A percentile compares a stretch with the other conserved stretches of the same genome.
Conservation (phyloP, 2,329 filamentous ascomycete species). For the Exophiala aquamarina region DNA sequence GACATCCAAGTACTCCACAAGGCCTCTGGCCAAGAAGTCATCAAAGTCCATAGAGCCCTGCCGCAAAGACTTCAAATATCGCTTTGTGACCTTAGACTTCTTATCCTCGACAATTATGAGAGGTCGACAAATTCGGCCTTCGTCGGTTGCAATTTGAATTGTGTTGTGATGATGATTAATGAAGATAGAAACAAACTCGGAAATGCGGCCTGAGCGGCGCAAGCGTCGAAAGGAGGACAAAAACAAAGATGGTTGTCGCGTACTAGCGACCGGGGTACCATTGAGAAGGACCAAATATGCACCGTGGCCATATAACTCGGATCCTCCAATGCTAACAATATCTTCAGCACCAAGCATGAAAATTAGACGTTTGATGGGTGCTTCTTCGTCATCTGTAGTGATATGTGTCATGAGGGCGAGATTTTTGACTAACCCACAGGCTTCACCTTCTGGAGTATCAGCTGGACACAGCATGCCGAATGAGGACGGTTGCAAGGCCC, state of each 20-base stretch:
- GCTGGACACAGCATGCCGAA: slow-evolving; percentile 98
- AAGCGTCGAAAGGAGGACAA: slow-evolving; percentile 81
- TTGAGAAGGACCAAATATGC: slow-evolving; percentile 93
- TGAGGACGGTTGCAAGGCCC: slow-evolving; percentile 93
- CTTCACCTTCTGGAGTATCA: slow-evolving; percentile 97
- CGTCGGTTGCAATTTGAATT: slow-evolving; percentile 94
- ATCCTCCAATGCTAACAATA: slow-evolving; percentile 75
- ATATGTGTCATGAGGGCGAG: slow-evolving; percentile 98
- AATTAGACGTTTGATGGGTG: slow-evolving; percentile 80
- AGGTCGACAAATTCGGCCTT: slow-evolving; percentile 92
- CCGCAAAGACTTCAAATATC: slow-evolving; percentile 78
- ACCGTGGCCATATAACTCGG: slow-evolving; percentile 81
- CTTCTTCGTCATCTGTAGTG: slow-evolving; percentile 93
- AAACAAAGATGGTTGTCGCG: slow-evolving; percentile 82
- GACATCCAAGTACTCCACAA: slow-evolving; percentile 93
- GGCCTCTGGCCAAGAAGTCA: slow-evolving; percentile 83
- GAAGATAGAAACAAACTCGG: slow-evolving; percentile 94
- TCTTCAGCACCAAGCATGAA: slow-evolving; percentile 83
- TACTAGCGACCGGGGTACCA: slow-evolving; percentile 88
- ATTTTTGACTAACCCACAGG: slow-evolving; percentile 97
- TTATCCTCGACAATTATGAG: slow-evolving; percentile 93
- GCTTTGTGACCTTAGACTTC: slow-evolving; percentile 73
- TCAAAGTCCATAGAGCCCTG: slow-evolving; percentile 87
- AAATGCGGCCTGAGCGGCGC: slow-evolving; percentile 85
- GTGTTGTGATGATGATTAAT: slow-evolving; percentile 91